Percentiles rank a stretch among this genome's conserved stretches.
These are phyloP conservation scores for Xylaria acuta DNA, from an alignment of 495 filamentous ascomycete species.

Conservation along the genomic window DNA sequence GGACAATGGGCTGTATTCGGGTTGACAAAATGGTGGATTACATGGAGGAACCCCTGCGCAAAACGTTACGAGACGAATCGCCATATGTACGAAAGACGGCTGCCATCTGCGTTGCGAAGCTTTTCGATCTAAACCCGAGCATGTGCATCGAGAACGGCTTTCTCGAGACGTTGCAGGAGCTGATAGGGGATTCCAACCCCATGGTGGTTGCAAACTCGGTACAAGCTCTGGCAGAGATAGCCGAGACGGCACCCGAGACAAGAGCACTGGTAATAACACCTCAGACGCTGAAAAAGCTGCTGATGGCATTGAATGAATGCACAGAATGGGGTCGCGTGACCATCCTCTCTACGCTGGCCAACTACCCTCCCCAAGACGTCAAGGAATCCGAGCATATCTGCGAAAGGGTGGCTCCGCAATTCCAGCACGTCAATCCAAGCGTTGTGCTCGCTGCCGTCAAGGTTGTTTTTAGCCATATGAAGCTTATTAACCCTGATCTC, in stretches of 20 bases:
- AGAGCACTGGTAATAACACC: slow-evolving; percentile 81
- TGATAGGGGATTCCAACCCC: slow-evolving; percentile 97
- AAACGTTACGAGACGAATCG: slow-evolving; percentile 95
- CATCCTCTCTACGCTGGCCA: slow-evolving; percentile 86
- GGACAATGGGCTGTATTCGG: slow-evolving; percentile 99
- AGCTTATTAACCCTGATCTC: slow-evolving; percentile 75
- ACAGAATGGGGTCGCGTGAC: slow-evolving; percentile 99
- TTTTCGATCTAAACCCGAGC: slow-evolving; percentile 90
- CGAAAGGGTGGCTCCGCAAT: slow-evolving; percentile 93
- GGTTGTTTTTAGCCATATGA: slow-evolving; percentile 97
- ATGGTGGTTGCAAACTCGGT: slow-evolving; percentile 99
- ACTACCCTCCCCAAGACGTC: slow-evolving; percentile 83
- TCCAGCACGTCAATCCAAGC: slow-evolving; percentile 97
- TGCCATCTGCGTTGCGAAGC: slow-evolving; percentile 96
- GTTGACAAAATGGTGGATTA: slow-evolving; percentile 99
- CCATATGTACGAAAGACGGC: slow-evolving; percentile 99
- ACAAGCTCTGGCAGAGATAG: slow-evolving; percentile 90
- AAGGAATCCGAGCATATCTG: slow-evolving; percentile 99
- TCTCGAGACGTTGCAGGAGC: slow-evolving; percentile 90
- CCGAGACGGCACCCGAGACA: slow-evolving; percentile 88
- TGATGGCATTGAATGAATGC: slow-evolving; percentile 97
- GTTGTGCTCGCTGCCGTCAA: slow-evolving; percentile 97
- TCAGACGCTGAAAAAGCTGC: slow-evolving; percentile 84
- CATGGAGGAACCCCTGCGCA: slow-evolving; percentile 97
- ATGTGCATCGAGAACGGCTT: slow-evolving; percentile 98